Evolutionary conservation across 1,284 basidiomycete species (phyloP), one percentile per base, ranked within the genome.

Genomic region (Coriolopsis trogii): DNA sequence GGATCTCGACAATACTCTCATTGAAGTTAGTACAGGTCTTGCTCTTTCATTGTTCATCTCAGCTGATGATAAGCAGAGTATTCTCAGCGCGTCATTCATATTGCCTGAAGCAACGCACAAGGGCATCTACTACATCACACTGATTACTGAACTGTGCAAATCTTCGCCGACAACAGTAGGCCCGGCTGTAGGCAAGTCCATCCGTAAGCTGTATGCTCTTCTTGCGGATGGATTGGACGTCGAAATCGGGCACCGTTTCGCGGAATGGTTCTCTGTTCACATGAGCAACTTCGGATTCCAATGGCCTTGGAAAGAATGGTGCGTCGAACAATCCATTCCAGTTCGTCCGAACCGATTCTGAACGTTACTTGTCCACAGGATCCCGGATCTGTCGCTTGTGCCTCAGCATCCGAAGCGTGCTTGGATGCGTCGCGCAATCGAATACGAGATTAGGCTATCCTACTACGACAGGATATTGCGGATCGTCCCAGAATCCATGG

Each of bases 221-320:
- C 76, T 96, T n/a, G 77, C 79, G 1, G 89, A 93, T 37, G 90
- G 90, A 1, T 76, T 98, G 30, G 95, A 98, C 59, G 84, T 91
- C 4, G 95, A 97, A 62, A 75, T 92, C 39, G 78, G 89, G 0
- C 79, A 86, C 49, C 78, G 93, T 18, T 90, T 95, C 53, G 84
- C 91, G 0, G 94, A 97, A 60, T 99, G 97, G 97, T 98, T 98
- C 64, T 84, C 93, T 5, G 81, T 92, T 2, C 97, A 99, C 64
- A 89, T 99, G 81, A 95, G 91, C 63, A 99, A 99, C 73, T 99
- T 99, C 71, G 90, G 89, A 18, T 99, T 98, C 74, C 86, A 89
- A 63, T 99, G 97, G 97, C 94, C 95, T n/a, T 99, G 97, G 97
- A 95, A 94, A 65, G 97, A 99, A 79, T 99, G 97, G 96, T 95